Evolutionary conservation across 2,329 filamentous ascomycete species (phyloP).

Genomic region (Colletotrichum paranaense): DNA sequence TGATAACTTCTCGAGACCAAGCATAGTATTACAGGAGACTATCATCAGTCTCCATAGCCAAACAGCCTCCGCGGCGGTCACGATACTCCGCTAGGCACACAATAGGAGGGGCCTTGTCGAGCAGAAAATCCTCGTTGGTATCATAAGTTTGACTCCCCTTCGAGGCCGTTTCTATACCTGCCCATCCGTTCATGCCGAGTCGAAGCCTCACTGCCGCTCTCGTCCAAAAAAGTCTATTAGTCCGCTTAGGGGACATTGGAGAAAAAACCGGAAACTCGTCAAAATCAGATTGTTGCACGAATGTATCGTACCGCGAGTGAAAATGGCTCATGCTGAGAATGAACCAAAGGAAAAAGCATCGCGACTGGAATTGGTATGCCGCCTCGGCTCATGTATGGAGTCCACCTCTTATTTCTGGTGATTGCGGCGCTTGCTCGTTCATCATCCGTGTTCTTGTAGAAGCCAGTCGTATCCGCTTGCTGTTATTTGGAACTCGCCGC

Average conservation of each 20-base stretch:
- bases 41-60: conserved; percentile 19
- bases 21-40: conserved; percentile 32
- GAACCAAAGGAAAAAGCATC: conserved; percentile 8
- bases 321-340: conserved; percentile 12
- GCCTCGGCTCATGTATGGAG: conserved; percentile 1
- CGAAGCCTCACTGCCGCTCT: conserved; percentile 18
- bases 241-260: conserved; percentile 14
- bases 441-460: conserved; percentile 21
- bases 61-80: conserved; percentile 7
- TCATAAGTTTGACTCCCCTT: conserved; percentile 21
- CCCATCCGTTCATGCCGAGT: conserved; percentile 16
- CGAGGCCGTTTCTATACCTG: conserved; percentile 19
- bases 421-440: conserved; percentile 1
- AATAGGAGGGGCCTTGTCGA: conserved; percentile 8
- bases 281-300: conserved; percentile 17
- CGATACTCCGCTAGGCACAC: conserved; percentile 2
- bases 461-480: conserved; percentile 1
- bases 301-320: background rate
- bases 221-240: conserved; percentile 20
- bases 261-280: background rate
- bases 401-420: background rate
- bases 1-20: background rate
- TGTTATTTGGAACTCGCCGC: background rate
- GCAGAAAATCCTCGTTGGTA: background rate
- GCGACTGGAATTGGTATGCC: conserved; percentile 14